A percentile compares a stretch with the other conserved stretches of the same genome.
Evolutionary conservation across 306 rosid species (phyloP).

Genomic region (Geum urbanum): DNA sequence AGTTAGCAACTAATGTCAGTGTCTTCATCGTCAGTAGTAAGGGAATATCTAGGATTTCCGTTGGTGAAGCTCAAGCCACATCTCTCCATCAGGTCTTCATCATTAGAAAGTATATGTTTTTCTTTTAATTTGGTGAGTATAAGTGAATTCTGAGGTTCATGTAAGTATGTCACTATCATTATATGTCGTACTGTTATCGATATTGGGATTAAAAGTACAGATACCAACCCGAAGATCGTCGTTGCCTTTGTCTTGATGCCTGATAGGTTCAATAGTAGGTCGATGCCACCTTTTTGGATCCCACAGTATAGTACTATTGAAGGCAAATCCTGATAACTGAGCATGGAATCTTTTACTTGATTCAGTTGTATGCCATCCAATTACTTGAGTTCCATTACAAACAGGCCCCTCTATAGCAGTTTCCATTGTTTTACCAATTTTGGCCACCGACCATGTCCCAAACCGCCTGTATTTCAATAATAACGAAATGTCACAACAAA

Average conservation of each 20-base stretch:
- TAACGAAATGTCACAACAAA: slow-evolving; percentile 19
- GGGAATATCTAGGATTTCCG: slow-evolving; percentile 8
- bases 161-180: background rate
- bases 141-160: background rate
- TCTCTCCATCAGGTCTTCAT: background rate
- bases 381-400: slow-evolving; percentile 74
- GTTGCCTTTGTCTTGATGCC: slow-evolving; percentile 58
- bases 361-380: slow-evolving; percentile 76
- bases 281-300: slow-evolving; percentile 78
- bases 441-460: slow-evolving; percentile 82
- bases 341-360: slow-evolving; percentile 50
- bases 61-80: background rate
- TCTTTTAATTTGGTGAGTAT: background rate
- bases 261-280: slow-evolving; percentile 61
- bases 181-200: slow-evolving; percentile 1
- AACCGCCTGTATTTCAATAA: slow-evolving; percentile 56
- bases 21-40: slow-evolving; percentile 8
- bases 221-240: slow-evolving; percentile 59
- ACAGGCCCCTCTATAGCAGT: slow-evolving; percentile 61
- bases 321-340: slow-evolving; percentile 81
- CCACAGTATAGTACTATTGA: slow-evolving; percentile 88
- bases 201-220: slow-evolving; percentile 6
- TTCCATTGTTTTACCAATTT: slow-evolving; percentile 36
- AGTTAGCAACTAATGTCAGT: slow-evolving; percentile 13
- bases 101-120: background rate